Percentiles rank a stretch among this genome's conserved stretches.
Evolutionary conservation across 306 rosid genomes (phyloP).

Genomic region (Erythrophleum fordii): DNA sequence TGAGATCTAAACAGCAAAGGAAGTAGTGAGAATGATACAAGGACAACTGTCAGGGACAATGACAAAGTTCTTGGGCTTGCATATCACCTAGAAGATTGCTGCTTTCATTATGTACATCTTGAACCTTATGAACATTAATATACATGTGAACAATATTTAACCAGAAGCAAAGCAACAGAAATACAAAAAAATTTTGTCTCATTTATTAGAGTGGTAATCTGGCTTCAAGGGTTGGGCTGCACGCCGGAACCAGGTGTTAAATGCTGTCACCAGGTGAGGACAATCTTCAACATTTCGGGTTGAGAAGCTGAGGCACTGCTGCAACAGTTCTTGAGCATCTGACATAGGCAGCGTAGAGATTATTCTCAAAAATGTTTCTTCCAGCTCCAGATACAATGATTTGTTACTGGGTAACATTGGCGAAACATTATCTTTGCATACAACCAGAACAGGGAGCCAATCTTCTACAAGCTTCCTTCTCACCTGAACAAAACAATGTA

Average conservation of each 20-base stretch:
- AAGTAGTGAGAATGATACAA: not conserved
- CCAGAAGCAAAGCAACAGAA: not conserved
- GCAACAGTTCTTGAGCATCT: slow-evolving; percentile 86
- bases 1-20: not conserved
- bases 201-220: slow-evolving; percentile 40
- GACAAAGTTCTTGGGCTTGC: not conserved
- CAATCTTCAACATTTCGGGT: slow-evolving; percentile 87
- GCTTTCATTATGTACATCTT: not conserved
- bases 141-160: slow-evolving; percentile 47
- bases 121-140: not conserved
- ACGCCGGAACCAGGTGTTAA: slow-evolving; percentile 96
- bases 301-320: slow-evolving; percentile 82
- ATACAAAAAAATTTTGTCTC: not conserved
- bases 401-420: slow-evolving; percentile 70
- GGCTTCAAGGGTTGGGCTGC: slow-evolving; percentile 58
- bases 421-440: slow-evolving; percentile 80
- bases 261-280: slow-evolving; percentile 81
- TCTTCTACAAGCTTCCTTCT: slow-evolving; percentile 83
- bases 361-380: slow-evolving; percentile 78
- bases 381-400: slow-evolving; percentile 69
- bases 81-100: slow-evolving; percentile 5
- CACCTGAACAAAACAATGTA: slow-evolving; percentile 56
- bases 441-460: slow-evolving; percentile 92
- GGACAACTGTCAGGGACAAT: not conserved
- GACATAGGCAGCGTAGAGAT: slow-evolving; percentile 92